Evolutionary conservation across 2,329 filamentous ascomycete species (phyloP).

Genomic region (Biscogniauxia sp.): DNA sequence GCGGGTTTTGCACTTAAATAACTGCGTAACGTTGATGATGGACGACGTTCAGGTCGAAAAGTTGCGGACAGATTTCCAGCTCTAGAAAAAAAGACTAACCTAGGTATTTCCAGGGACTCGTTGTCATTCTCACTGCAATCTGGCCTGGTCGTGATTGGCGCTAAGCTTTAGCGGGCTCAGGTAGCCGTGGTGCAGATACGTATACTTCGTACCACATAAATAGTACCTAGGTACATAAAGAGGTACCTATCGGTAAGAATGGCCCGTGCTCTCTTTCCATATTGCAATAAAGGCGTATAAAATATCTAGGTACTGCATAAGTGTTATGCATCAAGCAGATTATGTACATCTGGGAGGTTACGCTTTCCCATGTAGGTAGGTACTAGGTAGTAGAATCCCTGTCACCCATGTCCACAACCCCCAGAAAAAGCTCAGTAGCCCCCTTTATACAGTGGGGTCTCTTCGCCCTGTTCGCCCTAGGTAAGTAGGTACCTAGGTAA

Average conservation of each 20-base stretch:
- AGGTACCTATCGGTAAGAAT: no score
- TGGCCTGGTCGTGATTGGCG: background rate
- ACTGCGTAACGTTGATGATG: no score
- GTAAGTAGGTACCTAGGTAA: no score
- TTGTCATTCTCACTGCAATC: background rate
- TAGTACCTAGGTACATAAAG: background rate
- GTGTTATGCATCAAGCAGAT: background rate
- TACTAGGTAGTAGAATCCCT: background rate
- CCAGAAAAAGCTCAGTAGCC: background rate
- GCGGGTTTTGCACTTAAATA: no score
- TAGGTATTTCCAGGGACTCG: background rate
- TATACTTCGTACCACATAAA: no score
- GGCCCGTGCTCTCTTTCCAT: background rate
- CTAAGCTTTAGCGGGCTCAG: background rate
- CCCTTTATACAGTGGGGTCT: background rate
- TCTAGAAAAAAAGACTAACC: background rate
- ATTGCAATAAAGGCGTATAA: background rate
- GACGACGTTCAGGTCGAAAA: background rate
- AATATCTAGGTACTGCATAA: background rate
- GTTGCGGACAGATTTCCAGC: conserved; percentile 26
- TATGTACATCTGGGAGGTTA: background rate
- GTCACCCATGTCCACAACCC: background rate
- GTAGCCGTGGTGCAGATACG: background rate
- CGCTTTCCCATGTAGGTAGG: background rate
- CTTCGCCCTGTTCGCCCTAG: no score